phyloP scores from a whole-genome alignment of 208 protist genomes.

The Blastocrithidia nonstop region DNA sequence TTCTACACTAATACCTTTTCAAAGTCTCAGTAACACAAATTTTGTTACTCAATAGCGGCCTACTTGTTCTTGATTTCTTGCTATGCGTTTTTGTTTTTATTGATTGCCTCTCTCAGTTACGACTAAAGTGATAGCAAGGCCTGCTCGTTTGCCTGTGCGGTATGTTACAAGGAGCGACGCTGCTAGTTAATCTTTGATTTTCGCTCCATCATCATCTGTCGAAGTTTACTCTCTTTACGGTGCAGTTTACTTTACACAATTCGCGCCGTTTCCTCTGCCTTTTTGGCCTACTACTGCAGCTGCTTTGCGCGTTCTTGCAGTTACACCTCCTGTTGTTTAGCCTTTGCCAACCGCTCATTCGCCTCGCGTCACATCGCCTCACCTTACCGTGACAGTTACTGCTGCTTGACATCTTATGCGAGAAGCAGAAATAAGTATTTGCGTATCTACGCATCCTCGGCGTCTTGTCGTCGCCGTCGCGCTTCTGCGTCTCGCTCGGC shows the following conservation, averaged over 20 bases:
- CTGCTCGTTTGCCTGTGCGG: conserved; percentile 20
- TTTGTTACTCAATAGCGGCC: conserved; percentile 29
- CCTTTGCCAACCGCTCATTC: conserved; percentile 21
- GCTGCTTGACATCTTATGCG: conserved; percentile 28
- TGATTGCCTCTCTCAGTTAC: conserved; percentile 19
- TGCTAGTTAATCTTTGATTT: conserved; percentile 23
- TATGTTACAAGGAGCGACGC: conserved; percentile 10
- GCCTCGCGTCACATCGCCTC: conserved; percentile 21
- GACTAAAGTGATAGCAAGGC: conserved; percentile 35
- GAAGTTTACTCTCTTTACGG: conserved; percentile 11
- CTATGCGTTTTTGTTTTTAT: conserved; percentile 38
- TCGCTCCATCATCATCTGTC: conserved; percentile 17
- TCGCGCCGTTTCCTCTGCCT: conserved; percentile 21
- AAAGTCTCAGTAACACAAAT: conserved; percentile 38
- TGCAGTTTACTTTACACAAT: conserved; percentile 21
- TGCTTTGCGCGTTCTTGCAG: conserved; percentile 23
- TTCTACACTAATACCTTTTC: conserved; percentile 44
- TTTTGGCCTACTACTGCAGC: conserved; percentile 18
- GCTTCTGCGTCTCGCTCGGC: conserved; percentile 17
- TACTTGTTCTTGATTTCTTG: conserved; percentile 21
- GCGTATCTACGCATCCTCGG: conserved; percentile 37
- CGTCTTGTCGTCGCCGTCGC: conserved; percentile 17
- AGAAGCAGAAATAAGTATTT: conserved; percentile 37
- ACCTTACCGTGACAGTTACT: conserved; percentile 16
- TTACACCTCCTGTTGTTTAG: conserved; percentile 22